Percentiles rank a stretch among this genome's conserved stretches.
Evolutionary conservation across 2,329 filamentous ascomycete species (phyloP).

Genomic region (Colletotrichum tropicale): DNA sequence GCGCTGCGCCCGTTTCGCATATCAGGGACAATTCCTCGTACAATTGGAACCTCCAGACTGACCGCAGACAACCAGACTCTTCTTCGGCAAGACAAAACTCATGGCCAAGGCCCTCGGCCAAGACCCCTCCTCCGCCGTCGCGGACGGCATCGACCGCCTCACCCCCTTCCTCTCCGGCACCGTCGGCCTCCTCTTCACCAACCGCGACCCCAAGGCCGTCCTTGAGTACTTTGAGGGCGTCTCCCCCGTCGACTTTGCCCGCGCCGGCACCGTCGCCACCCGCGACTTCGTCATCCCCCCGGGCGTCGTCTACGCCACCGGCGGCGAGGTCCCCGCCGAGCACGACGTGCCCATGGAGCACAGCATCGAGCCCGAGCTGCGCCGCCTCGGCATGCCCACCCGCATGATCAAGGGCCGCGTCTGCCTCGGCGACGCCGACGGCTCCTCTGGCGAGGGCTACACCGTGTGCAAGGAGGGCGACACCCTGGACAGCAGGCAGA

Average conservation of each 20-base stretch:
- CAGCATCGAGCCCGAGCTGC: slow-evolving; percentile 87
- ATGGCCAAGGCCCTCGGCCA: slow-evolving; percentile 94
- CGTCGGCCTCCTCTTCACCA: slow-evolving; percentile 90
- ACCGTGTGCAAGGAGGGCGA: slow-evolving; percentile 86
- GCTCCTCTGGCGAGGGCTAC: slow-evolving; percentile 59
- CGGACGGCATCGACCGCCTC: slow-evolving; percentile 76
- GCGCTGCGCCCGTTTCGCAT: neutral
- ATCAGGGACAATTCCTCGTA: neutral
- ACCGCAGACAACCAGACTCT: slow-evolving; percentile 64
- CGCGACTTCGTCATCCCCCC: slow-evolving; percentile 81
- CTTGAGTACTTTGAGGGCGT: slow-evolving; percentile 75
- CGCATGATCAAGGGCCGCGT: slow-evolving; percentile 89
- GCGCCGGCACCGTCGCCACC: slow-evolving; percentile 78
- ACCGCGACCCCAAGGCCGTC: slow-evolving; percentile 71
- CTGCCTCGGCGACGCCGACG: slow-evolving; percentile 64
- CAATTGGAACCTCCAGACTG: neutral
- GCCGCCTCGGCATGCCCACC: slow-evolving; percentile 88
- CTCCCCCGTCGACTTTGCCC: slow-evolving; percentile 84
- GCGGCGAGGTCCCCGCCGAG: slow-evolving; percentile 78
- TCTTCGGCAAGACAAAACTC: slow-evolving; percentile 99
- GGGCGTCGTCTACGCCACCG: slow-evolving; percentile 81
- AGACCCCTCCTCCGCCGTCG: slow-evolving; percentile 77
- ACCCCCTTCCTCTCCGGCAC: slow-evolving; percentile 75
- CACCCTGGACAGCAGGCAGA: slow-evolving; percentile 87
- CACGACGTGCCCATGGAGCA: slow-evolving; percentile 88